Evolutionary conservation across 129 eudicot species (phyloP), one percentile per base, ranked within the genome.

Genomic region (Arctium minus): DNA sequence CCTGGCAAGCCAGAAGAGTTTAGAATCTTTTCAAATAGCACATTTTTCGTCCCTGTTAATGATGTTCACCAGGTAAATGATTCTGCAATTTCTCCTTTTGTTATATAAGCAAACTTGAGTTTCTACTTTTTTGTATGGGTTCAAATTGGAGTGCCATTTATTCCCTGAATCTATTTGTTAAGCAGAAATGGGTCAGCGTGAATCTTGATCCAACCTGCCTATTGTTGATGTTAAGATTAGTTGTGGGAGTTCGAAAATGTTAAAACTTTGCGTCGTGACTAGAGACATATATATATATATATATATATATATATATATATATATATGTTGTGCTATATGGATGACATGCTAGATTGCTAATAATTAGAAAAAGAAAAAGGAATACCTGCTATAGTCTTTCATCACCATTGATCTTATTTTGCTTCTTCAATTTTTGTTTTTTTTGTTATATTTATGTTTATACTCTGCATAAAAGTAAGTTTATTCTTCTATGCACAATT

Each of bases 61-160:
- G 97, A 95, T 74, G 98, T 69, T 85, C 98, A 95, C 86, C 98
- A 95, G 98, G 98, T 95, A 88, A 42, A 37, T 73, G 0, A 6
- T 38, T 73, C 15, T 69, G 50, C 42, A 18, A n/a, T 56, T 60
- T 74, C 15, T 75, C 35, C 33, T 22, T 18, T 32, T 35, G 8
- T 75, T 60, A 31, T 32, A 6, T 75, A 27, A 29, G 64, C 2
- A 6, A 70, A 42, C 36, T 12, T 6, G 30, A 35, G 33, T 35
- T 65, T 68, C 76, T 73, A 8, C 44, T 11, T 74, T 83, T 31
- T 29, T 62, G 22, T 15, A 15, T 46, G 33, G 29, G n/a, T 17
- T 40, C 44, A 39, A 75, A 42, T 30, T 82, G 15, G n/a, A 80
- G 42, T 6, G 40, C 13, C 69, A 75, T 76, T 76, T 53, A 13